Evolutionary conservation across 495 filamentous ascomycete species (phyloP).

Genomic region (Delitschia confertaspora): DNA sequence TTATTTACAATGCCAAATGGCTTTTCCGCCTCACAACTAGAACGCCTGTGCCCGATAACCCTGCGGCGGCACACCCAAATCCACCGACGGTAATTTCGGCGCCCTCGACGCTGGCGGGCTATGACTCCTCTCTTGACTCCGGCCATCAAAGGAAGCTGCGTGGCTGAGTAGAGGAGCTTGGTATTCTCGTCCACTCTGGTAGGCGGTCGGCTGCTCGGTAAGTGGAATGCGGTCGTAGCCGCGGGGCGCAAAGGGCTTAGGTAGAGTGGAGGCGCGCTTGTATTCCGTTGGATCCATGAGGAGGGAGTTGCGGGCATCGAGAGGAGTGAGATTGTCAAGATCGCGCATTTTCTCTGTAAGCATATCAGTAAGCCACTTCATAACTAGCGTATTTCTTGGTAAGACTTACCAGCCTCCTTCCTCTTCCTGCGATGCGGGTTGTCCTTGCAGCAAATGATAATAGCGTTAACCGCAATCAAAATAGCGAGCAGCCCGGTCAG

Average conservation of each 20-base stretch:
- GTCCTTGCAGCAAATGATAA: conserved; percentile 69
- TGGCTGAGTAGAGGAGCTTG: conserved; percentile 22
- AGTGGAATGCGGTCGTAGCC: conserved; percentile 34
- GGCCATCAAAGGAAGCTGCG: conserved; percentile 19
- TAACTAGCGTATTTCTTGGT: neutral
- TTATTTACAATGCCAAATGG: conserved; percentile 19
- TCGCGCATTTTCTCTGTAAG: conserved; percentile 69
- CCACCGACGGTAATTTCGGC: conserved; percentile 23
- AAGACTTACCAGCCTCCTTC: conserved; percentile 71
- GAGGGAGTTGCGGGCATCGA: conserved; percentile 85
- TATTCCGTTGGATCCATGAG: conserved; percentile 48
- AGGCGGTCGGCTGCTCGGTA: conserved; percentile 15
- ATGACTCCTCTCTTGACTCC: conserved; percentile 8
- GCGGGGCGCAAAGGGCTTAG: conserved; percentile 17
- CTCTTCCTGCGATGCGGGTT: conserved; percentile 81
- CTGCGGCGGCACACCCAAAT: conserved; percentile 8
- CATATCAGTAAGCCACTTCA: neutral
- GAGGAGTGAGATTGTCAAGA: conserved; percentile 76
- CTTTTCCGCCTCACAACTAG: conserved; percentile 14
- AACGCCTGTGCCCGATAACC: conserved; percentile 5
- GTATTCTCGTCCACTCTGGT: conserved; percentile 1
- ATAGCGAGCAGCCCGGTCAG: conserved; percentile 80
- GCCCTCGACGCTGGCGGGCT: conserved; percentile 14
- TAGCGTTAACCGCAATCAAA: conserved; percentile 80
- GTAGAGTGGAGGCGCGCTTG: conserved; percentile 25